These are phyloP conservation scores for Coemansia reversa DNA, from an alignment of 192 early-diverging fungal genomes.

Conservation along the genomic window DNA sequence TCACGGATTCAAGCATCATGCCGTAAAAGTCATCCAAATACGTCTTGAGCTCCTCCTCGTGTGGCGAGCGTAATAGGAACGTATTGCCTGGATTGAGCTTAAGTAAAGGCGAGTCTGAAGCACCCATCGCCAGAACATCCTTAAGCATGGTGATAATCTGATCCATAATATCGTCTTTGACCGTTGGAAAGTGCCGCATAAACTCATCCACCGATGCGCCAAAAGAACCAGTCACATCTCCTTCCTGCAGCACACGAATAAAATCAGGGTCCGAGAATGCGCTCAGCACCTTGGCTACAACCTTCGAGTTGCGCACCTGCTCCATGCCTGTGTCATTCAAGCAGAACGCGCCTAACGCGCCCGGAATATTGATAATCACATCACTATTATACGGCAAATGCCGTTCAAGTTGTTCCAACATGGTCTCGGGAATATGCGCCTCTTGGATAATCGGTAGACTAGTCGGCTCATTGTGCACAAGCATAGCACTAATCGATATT, in stretches of 20 bases:
- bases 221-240: slow-evolving; percentile 78
- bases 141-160: slow-evolving; percentile 70
- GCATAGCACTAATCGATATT: slow-evolving; percentile 89
- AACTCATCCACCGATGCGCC: slow-evolving; percentile 92
- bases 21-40: slow-evolving; percentile 59
- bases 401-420: slow-evolving; percentile 67
- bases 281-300: slow-evolving; percentile 71
- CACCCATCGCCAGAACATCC: slow-evolving; percentile 63
- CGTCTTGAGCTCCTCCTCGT: slow-evolving; percentile 50
- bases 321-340: slow-evolving; percentile 86
- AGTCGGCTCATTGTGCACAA: slow-evolving; percentile 98
- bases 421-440: slow-evolving; percentile 76
- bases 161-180: slow-evolving; percentile 73
- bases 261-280: slow-evolving; percentile 76
- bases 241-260: slow-evolving; percentile 74
- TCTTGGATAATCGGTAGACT: slow-evolving; percentile 94
- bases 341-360: slow-evolving; percentile 95
- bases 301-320: slow-evolving; percentile 69
- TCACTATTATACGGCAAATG: slow-evolving; percentile 82
- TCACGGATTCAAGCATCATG: slow-evolving; percentile 56
- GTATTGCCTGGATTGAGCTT: slow-evolving; percentile 45
- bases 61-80: slow-evolving; percentile 34
- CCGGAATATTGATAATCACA: slow-evolving; percentile 75
- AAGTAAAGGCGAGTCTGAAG: slow-evolving; percentile 32
- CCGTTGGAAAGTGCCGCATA: slow-evolving; percentile 88